Percentiles rank a stretch among this genome's conserved stretches.
Conservation (phyloP, 2,329 filamentous ascomycete genomes). For the Ophiocordyceps camponoti-leonardi region DNA sequence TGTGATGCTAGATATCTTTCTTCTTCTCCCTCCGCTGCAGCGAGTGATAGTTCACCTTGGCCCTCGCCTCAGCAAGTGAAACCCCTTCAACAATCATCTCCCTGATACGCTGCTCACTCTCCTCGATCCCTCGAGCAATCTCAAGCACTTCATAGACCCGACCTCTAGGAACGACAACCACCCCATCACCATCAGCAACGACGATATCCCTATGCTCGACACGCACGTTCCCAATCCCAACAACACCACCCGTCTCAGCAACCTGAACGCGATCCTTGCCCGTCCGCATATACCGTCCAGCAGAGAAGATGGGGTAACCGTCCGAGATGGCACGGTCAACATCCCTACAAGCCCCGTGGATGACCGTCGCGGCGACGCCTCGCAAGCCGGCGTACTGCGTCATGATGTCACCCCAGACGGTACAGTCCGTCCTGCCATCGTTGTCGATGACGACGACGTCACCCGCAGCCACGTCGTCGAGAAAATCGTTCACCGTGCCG, state of each 20-base stretch:
- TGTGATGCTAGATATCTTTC: too few species aligned
- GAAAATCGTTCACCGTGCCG: slow-evolving; percentile 13
- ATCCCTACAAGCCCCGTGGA: slow-evolving; percentile 15
- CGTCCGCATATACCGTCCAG: slow-evolving; percentile 16
- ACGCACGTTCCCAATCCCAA: slow-evolving; percentile 11
- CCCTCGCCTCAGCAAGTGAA: background rate
- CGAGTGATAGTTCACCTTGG: background rate
- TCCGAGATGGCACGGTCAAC: slow-evolving; percentile 12
- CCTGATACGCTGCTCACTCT: background rate
- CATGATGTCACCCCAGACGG: slow-evolving; percentile 19
- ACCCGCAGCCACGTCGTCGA: slow-evolving; percentile 13
- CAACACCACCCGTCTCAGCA: slow-evolving; percentile 10
- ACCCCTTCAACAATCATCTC: background rate
- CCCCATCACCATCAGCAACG: slow-evolving; percentile 11
- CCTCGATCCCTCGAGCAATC: background rate
- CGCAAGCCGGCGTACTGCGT: slow-evolving; percentile 15
- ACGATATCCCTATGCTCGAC: slow-evolving; percentile 12
- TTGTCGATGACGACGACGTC: slow-evolving; percentile 17
- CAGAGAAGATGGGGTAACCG: slow-evolving; percentile 12
- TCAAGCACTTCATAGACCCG: background rate
- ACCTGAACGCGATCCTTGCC: slow-evolving; percentile 15
- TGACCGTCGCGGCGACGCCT: slow-evolving; percentile 14
- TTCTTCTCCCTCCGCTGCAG: too few species aligned
- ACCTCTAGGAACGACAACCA: slow-evolving; percentile 6
- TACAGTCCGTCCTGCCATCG: slow-evolving; percentile 14